Base-by-base conservation (phyloP, 2,329 filamentous ascomycete genomes). In the Pezicula carpinea region DNA sequence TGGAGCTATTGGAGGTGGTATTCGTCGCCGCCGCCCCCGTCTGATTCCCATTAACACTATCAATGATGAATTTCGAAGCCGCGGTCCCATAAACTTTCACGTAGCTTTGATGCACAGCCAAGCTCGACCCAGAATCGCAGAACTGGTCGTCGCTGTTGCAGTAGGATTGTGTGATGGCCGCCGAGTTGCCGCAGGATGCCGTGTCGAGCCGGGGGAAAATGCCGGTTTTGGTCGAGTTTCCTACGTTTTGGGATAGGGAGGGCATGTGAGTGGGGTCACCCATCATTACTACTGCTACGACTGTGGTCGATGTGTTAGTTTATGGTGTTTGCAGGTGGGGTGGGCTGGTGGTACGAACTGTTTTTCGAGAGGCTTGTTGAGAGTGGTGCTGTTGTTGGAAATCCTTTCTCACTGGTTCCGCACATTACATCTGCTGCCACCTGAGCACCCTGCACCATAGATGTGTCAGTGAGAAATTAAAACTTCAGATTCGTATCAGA, bases 221-320 rank as follows among this genome's bases (percentile, higher is more conserved):
- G 14, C 66, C 66, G 21, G 55, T 48, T 14, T 50, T 49, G 17
- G 50, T 55, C 21, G 43, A 41, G 21, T 55, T 64, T 21, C 66
- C 66, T 6, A 55, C 53, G 40, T 65, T 56, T 53, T 61, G 64
- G 0, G 58, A 15, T 22, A 62, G 56, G 31, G 48, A 52, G 7
- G 55, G 54, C 6, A 62, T 60, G 43, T 60, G 61, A 3, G 59
- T 53, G 6, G 66, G 66, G 45, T 68, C 66, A 10, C 64, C 66
- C 57, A 68, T 66, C 35, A 64, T 57, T n/a, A 63, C 56, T 15
- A 64, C 57, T 17, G 62, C 64, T n/a, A 59, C 51, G 40, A 59
- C 53, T 54, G 10, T 40, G 13, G n/a, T 21, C 10, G 17, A n/a
- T 21, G 1, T 19, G 2, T 19, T 6, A 38, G 15, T 17, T 15